These are phyloP conservation scores for Asterochloris erici DNA, from an alignment of 139 green algal genomes.

Conservation along the genomic window DNA sequence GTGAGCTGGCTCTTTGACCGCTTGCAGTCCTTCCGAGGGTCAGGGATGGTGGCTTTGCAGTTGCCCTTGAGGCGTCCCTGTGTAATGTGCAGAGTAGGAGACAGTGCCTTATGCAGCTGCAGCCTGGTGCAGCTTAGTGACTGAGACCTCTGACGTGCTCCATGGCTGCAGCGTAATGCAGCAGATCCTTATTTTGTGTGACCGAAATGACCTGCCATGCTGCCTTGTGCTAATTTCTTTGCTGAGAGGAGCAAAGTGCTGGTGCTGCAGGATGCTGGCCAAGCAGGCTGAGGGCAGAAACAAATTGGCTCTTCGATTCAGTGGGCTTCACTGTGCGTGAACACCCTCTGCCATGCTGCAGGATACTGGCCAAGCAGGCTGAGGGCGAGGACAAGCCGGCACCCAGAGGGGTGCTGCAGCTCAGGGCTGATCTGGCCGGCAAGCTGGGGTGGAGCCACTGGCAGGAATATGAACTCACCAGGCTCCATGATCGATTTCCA, in stretches of 20 bases:
- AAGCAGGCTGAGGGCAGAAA: not conserved
- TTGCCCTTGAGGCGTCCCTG: too few relatives aligned
- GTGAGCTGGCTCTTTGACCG: too few relatives aligned
- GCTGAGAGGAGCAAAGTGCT: not conserved
- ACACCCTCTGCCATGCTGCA: slow-evolving; percentile 15
- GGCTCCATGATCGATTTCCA: slow-evolving; percentile 45
- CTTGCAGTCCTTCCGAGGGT: too few relatives aligned
- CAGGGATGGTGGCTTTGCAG: too few relatives aligned
- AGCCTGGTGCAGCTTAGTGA: too few relatives aligned
- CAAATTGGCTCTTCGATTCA: not conserved
- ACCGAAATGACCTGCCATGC: not conserved
- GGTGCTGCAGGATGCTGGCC: not conserved
- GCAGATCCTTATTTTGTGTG: not conserved
- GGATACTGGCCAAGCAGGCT: slow-evolving; percentile 35
- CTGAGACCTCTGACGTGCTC: too few relatives aligned
- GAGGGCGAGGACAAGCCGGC: slow-evolving; percentile 38
- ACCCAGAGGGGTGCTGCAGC: slow-evolving; percentile 35
- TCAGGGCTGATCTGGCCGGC: slow-evolving; percentile 30
- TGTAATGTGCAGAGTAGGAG: too few relatives aligned
- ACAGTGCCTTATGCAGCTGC: too few relatives aligned
- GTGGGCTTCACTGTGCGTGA: not conserved
- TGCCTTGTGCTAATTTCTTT: not conserved
- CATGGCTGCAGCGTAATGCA: too few relatives aligned
- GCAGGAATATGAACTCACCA: slow-evolving; percentile 31
- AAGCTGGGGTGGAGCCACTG: slow-evolving; percentile 65